phyloP scores from a whole-genome alignment of 1,284 basidiomycete species.

The Hypsizygus ulmarius region DNA sequence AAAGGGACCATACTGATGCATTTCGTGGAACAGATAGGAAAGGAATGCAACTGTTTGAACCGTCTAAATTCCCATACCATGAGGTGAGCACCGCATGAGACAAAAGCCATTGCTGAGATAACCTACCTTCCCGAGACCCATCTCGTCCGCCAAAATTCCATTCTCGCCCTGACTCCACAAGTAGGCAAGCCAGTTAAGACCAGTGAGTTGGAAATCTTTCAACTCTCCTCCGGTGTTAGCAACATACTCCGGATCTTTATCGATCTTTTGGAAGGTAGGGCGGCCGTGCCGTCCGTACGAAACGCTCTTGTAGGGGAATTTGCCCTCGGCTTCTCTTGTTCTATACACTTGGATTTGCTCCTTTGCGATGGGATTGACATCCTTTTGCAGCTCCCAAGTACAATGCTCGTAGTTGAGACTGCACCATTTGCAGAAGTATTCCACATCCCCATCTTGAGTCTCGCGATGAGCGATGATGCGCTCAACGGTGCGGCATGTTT shows the following conservation, averaged over 20 bases:
- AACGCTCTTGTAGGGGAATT: constrained; percentile 85
- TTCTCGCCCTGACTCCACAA: constrained; percentile 95
- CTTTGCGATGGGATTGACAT: constrained; percentile 74
- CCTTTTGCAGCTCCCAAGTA: constrained; percentile 91
- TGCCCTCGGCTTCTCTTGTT: constrained; percentile 72
- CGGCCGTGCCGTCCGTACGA: constrained; percentile 69
- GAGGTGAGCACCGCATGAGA: constrained; percentile 4
- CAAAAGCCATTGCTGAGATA: constrained; percentile 5
- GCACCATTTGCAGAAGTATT: constrained; percentile 99
- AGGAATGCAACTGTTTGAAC: constrained; percentile 97
- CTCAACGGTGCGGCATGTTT: constrained; percentile 91
- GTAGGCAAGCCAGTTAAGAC: constrained; percentile 97
- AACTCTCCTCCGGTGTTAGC: constrained; percentile 74
- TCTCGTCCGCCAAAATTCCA: constrained; percentile 98
- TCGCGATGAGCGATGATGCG: constrained; percentile 87
- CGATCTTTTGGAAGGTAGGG: constrained; percentile 84
- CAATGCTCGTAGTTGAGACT: constrained; percentile 93
- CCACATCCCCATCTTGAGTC: constrained; percentile 62
- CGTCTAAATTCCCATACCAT: constrained; percentile 47
- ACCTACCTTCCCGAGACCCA: constrained; percentile 94
- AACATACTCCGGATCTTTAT: constrained; percentile 90
- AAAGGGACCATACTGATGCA: constrained; percentile 95
- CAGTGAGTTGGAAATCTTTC: constrained; percentile 98
- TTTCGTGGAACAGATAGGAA: constrained; percentile 92
- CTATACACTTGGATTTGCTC: constrained; percentile 83